These are phyloP conservation scores for Desmodesmus armatus DNA, from an alignment of 139 green algal species.

Conservation along the genomic window DNA sequence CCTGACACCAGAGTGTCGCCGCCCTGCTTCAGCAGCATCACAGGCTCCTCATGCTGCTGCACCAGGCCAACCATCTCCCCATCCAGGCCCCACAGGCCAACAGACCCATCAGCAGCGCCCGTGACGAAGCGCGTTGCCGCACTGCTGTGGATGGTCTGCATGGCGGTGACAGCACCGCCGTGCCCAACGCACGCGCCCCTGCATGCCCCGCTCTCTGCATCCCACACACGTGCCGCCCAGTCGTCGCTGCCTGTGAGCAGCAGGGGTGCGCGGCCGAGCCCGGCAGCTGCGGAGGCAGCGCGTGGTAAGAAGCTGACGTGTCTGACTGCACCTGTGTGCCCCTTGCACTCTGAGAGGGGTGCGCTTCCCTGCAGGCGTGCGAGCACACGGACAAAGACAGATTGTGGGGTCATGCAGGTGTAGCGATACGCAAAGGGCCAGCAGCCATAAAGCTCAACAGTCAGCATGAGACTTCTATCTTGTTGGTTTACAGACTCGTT, in stretches of 20 bases:
- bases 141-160: background rate
- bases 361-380: background rate
- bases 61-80: conserved; percentile 1
- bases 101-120: conserved; percentile 18
- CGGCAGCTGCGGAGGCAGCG: background rate
- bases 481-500: too few species aligned
- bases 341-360: background rate
- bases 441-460: too few species aligned
- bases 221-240: conserved; percentile 49
- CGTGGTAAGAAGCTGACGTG: background rate
- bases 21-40: conserved; percentile 3
- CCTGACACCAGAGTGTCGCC: background rate
- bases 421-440: too few species aligned
- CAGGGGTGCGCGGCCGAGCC: background rate
- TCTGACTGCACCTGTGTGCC: conserved; percentile 6
- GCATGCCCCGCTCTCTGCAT: conserved; percentile 10
- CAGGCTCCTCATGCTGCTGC: conserved; percentile 14
- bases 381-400: background rate
- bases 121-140: conserved; percentile 1
- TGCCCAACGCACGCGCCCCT: conserved; percentile 51
- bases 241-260: conserved; percentile 55
- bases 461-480: too few species aligned
- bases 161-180: conserved; percentile 55
- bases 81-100: conserved; percentile 12
- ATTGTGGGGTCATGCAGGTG: too few species aligned